phyloP scores from a whole-genome alignment of 2,329 filamentous ascomycete genomes.

The Acrocalymma vagum region DNA sequence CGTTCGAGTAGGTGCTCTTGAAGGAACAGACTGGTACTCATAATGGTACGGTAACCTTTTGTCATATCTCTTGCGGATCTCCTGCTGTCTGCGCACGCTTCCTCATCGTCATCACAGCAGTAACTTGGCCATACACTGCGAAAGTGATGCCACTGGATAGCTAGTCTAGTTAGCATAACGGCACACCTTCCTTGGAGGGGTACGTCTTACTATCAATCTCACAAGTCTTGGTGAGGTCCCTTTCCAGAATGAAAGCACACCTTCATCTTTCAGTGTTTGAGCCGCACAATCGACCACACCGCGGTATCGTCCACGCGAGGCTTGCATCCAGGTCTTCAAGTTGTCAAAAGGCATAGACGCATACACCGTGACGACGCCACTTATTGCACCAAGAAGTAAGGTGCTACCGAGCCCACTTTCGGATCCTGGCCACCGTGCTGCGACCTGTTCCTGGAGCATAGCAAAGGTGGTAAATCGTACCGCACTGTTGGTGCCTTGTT shows the following conservation, averaged over 20 bases:
- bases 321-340: constrained; percentile 2
- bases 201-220: constrained; percentile 3
- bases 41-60: no score
- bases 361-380: constrained; percentile 6
- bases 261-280: constrained; percentile 3
- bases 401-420: no score
- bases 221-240: constrained; percentile 2
- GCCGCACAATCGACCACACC: constrained; percentile 1
- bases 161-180: neutral
- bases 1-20: no score
- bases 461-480: constrained; percentile 3
- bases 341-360: constrained; percentile 3
- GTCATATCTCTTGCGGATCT: no score
- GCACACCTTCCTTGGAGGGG: neutral
- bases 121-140: neutral
- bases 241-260: constrained; percentile 4
- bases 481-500: constrained; percentile 5
- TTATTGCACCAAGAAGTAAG: constrained; percentile 3
- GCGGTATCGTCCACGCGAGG: neutral
- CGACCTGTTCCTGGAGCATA: constrained; percentile 1
- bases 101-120: no score
- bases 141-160: constrained; percentile 1
- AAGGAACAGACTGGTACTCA: no score
- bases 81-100: no score
- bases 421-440: constrained; percentile 3